phyloP scores from a whole-genome alignment of 495 filamentous ascomycete genomes.

The Xylaria flabelliformis region DNA sequence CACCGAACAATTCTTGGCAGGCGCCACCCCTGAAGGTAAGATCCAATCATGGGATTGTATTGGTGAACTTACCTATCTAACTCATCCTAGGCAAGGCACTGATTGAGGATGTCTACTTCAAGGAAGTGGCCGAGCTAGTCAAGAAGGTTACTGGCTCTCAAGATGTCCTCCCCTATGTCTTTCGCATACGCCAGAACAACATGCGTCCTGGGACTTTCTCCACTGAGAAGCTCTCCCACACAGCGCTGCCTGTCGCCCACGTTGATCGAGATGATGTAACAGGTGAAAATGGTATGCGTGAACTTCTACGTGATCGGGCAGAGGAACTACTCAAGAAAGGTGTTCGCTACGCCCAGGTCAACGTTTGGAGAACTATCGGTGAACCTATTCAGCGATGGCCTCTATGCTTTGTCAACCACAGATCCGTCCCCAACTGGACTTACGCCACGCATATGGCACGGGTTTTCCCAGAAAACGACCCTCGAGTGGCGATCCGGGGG shows the following conservation, averaged over 20 bases:
- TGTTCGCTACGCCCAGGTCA: slow-evolving; percentile 68
- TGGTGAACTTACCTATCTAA: background rate
- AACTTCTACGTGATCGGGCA: slow-evolving; percentile 72
- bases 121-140: slow-evolving; percentile 38
- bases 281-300: slow-evolving; percentile 65
- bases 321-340: slow-evolving; percentile 75
- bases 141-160: slow-evolving; percentile 38
- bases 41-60: background rate
- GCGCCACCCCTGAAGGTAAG: slow-evolving; percentile 37
- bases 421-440: slow-evolving; percentile 31
- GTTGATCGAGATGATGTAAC: slow-evolving; percentile 42
- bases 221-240: slow-evolving; percentile 36
- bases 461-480: slow-evolving; percentile 39
- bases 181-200: slow-evolving; percentile 41
- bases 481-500: slow-evolving; percentile 35
- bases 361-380: slow-evolving; percentile 45
- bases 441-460: slow-evolving; percentile 37
- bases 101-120: slow-evolving; percentile 40
- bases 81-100: slow-evolving; percentile 33
- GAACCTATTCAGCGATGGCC: slow-evolving; percentile 39
- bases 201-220: slow-evolving; percentile 35
- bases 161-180: slow-evolving; percentile 38
- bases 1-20: slow-evolving; percentile 39
- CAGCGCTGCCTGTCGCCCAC: slow-evolving; percentile 39
- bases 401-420: slow-evolving; percentile 41